Conservation (phyloP, 2,329 filamentous ascomycete genomes). For the Leptographium wingfieldii region DNA sequence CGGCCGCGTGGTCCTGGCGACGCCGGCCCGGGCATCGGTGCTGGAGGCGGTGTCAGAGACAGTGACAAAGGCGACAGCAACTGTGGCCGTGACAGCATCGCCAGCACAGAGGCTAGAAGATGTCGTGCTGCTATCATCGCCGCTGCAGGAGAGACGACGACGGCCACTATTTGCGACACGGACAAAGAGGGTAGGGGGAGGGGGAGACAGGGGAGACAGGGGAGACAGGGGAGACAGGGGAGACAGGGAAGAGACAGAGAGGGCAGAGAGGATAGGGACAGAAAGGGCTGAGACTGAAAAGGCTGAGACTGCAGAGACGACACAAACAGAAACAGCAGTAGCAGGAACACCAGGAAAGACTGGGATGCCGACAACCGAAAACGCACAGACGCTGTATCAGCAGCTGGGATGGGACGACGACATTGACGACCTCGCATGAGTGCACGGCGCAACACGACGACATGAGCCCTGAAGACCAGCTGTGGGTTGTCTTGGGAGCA, state of each 20-base stretch:
- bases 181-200: slow-evolving; percentile 9
- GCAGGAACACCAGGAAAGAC: neutral
- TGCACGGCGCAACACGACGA: neutral
- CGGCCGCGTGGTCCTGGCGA: slow-evolving; percentile 13
- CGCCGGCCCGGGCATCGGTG: slow-evolving; percentile 7
- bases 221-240: no score
- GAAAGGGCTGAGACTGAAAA: no score
- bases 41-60: neutral
- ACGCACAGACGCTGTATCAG: slow-evolving; percentile 34
- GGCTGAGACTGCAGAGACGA: no score
- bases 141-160: slow-evolving; percentile 4
- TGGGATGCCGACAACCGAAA: neutral
- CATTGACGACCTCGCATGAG: slow-evolving; percentile 19
- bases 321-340: neutral
- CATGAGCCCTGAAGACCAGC: no score
- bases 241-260: no score
- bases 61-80: neutral
- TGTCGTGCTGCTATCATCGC: slow-evolving; percentile 11
- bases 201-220: no score
- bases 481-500: neutral
- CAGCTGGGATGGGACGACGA: slow-evolving; percentile 47
- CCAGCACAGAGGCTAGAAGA: neutral
- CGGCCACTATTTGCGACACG: slow-evolving; percentile 18
- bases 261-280: no score
- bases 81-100: neutral